Conservation (phyloP, 306 rosid genomes). For the Abrus precatorius region DNA sequence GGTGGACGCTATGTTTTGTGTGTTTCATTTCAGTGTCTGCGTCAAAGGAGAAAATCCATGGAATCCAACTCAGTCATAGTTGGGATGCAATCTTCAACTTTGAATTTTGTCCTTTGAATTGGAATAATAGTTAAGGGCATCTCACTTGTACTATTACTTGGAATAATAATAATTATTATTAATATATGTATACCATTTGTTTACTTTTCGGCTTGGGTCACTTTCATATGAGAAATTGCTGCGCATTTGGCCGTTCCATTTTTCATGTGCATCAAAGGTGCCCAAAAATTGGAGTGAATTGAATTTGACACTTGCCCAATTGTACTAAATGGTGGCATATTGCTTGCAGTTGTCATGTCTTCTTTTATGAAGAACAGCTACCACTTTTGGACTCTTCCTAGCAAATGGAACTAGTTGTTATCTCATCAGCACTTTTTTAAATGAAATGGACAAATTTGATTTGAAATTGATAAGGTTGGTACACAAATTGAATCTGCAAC, state of each 20-base stretch:
- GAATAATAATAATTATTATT: too few relatives aligned
- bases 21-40: not conserved
- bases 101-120: slow-evolving; percentile 8
- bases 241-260: not conserved
- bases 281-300: not conserved
- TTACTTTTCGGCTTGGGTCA: slow-evolving; percentile 8
- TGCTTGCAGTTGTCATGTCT: not conserved
- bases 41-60: not conserved
- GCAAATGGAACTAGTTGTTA: not conserved
- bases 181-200: not conserved
- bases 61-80: slow-evolving; percentile 36
- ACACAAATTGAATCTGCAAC: slow-evolving; percentile 2
- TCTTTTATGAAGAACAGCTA: not conserved
- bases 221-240: not conserved
- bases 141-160: not conserved
- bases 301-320: not conserved
- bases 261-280: not conserved
- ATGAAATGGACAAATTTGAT: not conserved
- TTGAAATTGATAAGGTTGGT: not conserved
- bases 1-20: not conserved
- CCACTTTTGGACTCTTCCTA: not conserved
- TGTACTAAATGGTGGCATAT: not conserved
- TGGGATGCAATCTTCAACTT: slow-evolving; percentile 33
- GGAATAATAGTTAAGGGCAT: not conserved
- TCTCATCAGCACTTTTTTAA: not conserved